These are phyloP conservation scores for Termitomyces sp. DNA, from an alignment of 768 basidiomycete genomes.

Conservation along the genomic window DNA sequence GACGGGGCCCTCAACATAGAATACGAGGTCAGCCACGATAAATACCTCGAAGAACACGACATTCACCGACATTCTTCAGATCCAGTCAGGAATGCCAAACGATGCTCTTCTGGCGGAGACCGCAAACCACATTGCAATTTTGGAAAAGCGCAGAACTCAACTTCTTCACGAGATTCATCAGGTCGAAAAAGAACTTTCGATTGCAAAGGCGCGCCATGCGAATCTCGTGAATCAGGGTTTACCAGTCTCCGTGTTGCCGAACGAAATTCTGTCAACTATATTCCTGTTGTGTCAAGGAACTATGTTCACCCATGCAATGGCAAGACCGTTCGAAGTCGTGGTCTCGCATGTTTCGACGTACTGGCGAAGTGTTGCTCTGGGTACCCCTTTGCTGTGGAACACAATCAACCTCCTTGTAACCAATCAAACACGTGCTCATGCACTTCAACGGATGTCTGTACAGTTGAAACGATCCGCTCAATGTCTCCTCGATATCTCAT, in stretches of 20 bases:
- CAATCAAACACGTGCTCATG: conserved; percentile 12
- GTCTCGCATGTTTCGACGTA: conserved; percentile 42
- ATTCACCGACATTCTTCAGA: neutral
- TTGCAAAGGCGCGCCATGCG: conserved; percentile 27
- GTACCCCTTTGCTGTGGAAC: conserved; percentile 43
- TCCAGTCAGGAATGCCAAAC: neutral
- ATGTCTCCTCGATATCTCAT: conserved; percentile 33
- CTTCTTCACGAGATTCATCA: conserved; percentile 32
- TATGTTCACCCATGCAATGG: neutral
- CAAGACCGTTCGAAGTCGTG: conserved; percentile 30
- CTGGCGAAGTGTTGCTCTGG: conserved; percentile 40
- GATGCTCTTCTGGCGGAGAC: conserved; percentile 8
- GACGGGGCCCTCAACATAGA: neutral
- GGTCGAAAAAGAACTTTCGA: conserved; percentile 28
- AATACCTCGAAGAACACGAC: neutral
- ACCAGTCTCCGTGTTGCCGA: conserved; percentile 32
- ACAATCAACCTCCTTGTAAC: conserved; percentile 30
- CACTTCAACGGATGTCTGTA: conserved; percentile 27
- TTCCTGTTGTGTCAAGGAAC: conserved; percentile 31
- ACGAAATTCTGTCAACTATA: conserved; percentile 37
- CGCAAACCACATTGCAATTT: conserved; percentile 18
- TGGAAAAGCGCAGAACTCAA: conserved; percentile 23
- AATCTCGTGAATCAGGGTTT: conserved; percentile 31
- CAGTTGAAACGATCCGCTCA: conserved; percentile 35
- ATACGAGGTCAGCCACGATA: neutral